Conservation (phyloP, 2,329 filamentous ascomycete species). For the Colletotrichum sp. region DNA sequence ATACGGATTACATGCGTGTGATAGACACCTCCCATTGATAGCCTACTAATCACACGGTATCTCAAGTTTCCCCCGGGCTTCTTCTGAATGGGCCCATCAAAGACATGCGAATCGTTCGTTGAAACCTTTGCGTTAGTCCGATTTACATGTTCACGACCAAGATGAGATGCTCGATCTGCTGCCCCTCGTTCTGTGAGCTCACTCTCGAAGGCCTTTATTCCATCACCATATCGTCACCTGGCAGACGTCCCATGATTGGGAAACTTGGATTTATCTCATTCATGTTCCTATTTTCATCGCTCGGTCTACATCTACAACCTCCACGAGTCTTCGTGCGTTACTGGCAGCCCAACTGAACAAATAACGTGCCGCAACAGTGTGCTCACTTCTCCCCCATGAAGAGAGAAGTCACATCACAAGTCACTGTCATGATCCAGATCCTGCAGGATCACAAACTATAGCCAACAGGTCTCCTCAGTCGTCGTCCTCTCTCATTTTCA, state of each 20-base stretch:
- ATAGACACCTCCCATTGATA: no score
- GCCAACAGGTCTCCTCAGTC: not conserved
- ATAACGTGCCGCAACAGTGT: not conserved
- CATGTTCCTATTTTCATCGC: not conserved
- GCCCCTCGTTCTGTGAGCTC: not conserved
- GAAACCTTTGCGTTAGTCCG: no score
- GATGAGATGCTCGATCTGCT: not conserved
- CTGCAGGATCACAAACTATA: not conserved
- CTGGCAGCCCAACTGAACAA: not conserved
- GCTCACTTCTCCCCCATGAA: not conserved
- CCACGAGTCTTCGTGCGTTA: not conserved
- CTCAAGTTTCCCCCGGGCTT: no score
- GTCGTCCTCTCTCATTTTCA: not conserved
- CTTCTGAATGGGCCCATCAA: no score
- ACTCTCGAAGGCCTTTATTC: not conserved
- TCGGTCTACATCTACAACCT: not conserved
- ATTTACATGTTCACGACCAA: no score
- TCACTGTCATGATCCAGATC: fast-evolving
- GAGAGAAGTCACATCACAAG: not conserved
- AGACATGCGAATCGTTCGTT: not conserved
- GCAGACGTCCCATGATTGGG: not conserved
- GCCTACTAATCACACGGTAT: no score
- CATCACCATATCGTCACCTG: not conserved
- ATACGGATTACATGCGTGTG: no score
- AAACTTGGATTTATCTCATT: fast-evolving